These are phyloP conservation scores for Blastobotrys elegans DNA, from an alignment of 1,139 yeast genomes.

Conservation along the genomic window DNA sequence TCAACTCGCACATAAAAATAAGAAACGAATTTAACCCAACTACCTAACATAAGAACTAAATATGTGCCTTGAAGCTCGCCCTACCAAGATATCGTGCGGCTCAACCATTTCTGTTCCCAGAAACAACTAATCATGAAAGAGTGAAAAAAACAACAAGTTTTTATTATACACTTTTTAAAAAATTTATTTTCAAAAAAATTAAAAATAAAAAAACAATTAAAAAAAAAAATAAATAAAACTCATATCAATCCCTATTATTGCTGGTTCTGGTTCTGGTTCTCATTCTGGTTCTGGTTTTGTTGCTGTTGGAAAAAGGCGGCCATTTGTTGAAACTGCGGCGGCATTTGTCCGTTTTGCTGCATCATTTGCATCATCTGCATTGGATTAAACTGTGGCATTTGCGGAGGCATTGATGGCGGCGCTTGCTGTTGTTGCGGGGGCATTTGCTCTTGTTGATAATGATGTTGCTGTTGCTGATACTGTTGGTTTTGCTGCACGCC, in stretches of 20 bases:
- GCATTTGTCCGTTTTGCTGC: constrained; percentile 13
- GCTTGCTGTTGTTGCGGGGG: constrained; percentile 9
- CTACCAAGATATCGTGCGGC: no score
- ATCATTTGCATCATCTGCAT: constrained; percentile 15
- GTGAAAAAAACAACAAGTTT: no score
- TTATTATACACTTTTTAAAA: no score
- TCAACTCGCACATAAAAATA: no score
- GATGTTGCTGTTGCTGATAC: constrained; percentile 4
- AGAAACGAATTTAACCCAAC: no score
- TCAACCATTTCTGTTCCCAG: no score
- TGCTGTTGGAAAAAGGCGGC: constrained; percentile 23
- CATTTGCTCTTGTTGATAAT: constrained; percentile 9
- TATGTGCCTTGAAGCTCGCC: no score
- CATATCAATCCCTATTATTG: constrained; percentile 2
- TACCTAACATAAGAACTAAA: no score
- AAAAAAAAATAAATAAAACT: not conserved
- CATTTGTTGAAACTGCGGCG: constrained; percentile 17
- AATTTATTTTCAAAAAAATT: no score
- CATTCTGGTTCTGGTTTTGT: constrained; percentile 20
- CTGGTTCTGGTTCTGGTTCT: constrained; percentile 11
- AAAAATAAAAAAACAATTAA: no score
- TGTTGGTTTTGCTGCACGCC: constrained; percentile 7
- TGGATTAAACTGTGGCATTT: constrained; percentile 11
- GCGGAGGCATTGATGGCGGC: constrained; percentile 10
- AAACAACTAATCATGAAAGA: no score